Base-by-base conservation (phyloP, 2,329 filamentous ascomycete genomes). In the Graphilbum sp. region DNA sequence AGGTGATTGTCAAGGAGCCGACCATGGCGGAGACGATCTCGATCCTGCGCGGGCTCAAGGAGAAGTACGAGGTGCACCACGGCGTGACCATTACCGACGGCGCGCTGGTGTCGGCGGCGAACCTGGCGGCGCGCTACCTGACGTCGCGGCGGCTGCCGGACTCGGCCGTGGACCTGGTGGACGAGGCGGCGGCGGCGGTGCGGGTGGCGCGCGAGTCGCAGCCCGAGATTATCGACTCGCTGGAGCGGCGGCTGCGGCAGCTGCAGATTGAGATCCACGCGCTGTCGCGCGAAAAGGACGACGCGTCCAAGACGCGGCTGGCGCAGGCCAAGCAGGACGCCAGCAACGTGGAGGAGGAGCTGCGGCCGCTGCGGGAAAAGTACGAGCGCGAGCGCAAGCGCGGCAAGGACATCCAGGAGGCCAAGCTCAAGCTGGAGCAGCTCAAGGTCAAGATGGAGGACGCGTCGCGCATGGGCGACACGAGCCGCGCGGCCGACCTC, bases 261-360 rank as follows among this genome's bases (percentile, higher is more conserved):
- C 69, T 96, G 38, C 80, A 93, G 58, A 98, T 98, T 49, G 90
- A 98, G 59, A 98, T 98, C 41, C 88, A 95, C 53, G 90, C 90
- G 27, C 65, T 98, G 35, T 78, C 85, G 47, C 82, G 88, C 52
- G 90, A 98, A 56, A 88, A 93, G 57, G 90, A 98, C 49, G 84
- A 95, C 4, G 85, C 86, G 5, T 94, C 90, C 18, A 82, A 87
- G 57, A 62, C 75, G 36, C 84, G 90, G 48, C 72, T 98, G 32
- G 71, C 73, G 38, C 74, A 81, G 49, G 90, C 90, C 39, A 85
- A 79, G 53, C 81, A 85, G 50, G 90, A 96, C 55, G 87, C 87
- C 19, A 83, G 85, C 49, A 95, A 98, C 50, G 83, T 95, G 29
- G 78, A 88, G 51, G 90, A 98, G 62, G 88, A 98, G 54, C 63